Evolutionary conservation across 768 basidiomycete genomes (phyloP).

Genomic region (Antrodiella citrinella): DNA sequence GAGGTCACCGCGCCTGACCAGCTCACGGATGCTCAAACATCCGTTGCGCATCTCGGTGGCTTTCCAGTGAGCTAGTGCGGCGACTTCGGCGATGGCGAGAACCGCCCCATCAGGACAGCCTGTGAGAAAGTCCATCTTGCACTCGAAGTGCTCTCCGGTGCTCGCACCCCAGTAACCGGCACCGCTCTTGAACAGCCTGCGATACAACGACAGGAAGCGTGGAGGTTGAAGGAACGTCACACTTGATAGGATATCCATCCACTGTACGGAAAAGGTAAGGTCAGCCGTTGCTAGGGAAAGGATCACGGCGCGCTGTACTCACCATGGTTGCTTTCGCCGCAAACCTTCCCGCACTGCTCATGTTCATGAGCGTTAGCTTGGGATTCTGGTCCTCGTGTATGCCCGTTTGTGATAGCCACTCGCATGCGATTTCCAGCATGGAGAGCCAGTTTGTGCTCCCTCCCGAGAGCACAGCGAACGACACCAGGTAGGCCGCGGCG

Average conservation of each 20-base stretch:
- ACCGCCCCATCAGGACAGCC: conserved; percentile 77
- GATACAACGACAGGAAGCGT: conserved; percentile 58
- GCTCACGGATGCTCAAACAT: conserved; percentile 64
- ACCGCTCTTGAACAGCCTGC: conserved; percentile 48
- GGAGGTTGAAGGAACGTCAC: conserved; percentile 54
- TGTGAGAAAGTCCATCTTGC: conserved; percentile 60
- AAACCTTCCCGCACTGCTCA: conserved; percentile 46
- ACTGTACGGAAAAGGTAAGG: conserved; percentile 34
- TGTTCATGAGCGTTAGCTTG: conserved; percentile 43
- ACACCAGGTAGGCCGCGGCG: conserved; percentile 71
- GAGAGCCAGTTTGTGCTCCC: conserved; percentile 62
- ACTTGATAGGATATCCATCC: conserved; percentile 71
- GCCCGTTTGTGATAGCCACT: conserved; percentile 68
- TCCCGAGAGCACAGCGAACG: conserved; percentile 64
- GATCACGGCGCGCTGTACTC: conserved; percentile 23
- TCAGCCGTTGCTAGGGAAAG: neutral
- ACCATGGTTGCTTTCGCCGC: conserved; percentile 70
- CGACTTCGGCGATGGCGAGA: conserved; percentile 67
- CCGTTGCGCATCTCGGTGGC: conserved; percentile 51
- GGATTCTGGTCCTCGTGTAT: conserved; percentile 60
- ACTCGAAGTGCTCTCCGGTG: conserved; percentile 31
- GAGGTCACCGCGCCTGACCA: conserved; percentile 62
- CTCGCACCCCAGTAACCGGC: conserved; percentile 39
- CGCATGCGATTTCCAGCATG: conserved; percentile 61
- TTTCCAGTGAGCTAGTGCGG: conserved; percentile 74